Evolutionary conservation across 2,329 filamentous ascomycete species (phyloP), one percentile per base, ranked within the genome.

Genomic region (Pyricularia sp.): DNA sequence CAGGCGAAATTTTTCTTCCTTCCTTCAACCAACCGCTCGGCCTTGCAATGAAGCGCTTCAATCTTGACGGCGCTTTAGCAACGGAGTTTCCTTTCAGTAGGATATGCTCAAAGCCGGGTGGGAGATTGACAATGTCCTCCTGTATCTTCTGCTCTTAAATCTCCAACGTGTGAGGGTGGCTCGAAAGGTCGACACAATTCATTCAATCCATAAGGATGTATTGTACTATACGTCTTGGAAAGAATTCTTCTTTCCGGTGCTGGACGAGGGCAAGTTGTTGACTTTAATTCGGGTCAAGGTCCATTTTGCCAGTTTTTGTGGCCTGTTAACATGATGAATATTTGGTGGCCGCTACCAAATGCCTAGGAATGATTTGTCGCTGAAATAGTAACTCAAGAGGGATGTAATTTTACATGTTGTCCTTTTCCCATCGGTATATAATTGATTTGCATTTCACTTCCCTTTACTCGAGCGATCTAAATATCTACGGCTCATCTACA

Each of bases 111-210:
- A 70, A 75, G 77, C 77, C 79, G 83, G 81, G 86, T 83, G 86
- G 82, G 75, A 89, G 85, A 89, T 78, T 70, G 76, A 84, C 71
- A 66, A 68, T 69, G 71, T 76, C 88, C 81, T 85, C 87, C 87
- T 87, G 88, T 91, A 91, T 91, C 88, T 91, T 87, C 88, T 90
- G 86, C 88, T 87, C 87, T 89, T 83, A 88, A 91, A 84, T 87
- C 77, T 22, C 24, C 8, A 64, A 78, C 77, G 79, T 81, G 81
- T 91, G 84, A 85, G 86, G 86, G 88, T 86, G 81, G 88, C 88
- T 91, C 88, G 88, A 90, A 88, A 86, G 86, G 86, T 86, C 83
- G 87, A 86, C 84, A 90, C 87, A 90, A 79, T 40, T 40, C 62
- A 63, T 26, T 26, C 16, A 28, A 28, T 49, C 19, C 40, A 49